Base-by-base conservation (phyloP, 345 rosid species). In the Geranium rotundifolium region DNA sequence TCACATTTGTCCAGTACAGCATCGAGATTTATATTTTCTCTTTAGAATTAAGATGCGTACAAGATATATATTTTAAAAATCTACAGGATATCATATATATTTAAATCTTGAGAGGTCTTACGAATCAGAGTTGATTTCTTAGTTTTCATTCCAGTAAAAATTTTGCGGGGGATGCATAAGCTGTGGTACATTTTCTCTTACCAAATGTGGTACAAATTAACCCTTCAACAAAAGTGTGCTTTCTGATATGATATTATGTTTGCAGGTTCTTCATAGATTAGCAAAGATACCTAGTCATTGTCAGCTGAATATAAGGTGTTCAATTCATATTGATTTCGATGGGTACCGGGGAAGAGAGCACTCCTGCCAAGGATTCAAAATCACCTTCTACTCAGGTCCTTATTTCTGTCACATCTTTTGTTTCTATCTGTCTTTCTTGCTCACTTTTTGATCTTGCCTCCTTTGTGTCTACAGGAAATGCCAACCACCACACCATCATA, bases 331-430 rank as follows among this genome's bases (percentile, higher is more conserved):
- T 12, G 15, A 46, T 75, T 60, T 54, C 41, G 30, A 87, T 84
- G 96, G 97, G 90, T 64, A 81, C 89, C 4, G 79, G 91, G 52
- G 97, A 93, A 74, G 95, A 86, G 39, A 79, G 77, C 70, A 74
- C 84, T 46, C 78, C 90, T 18, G 63, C 90, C 54, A 92, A 84
- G 72, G 73, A 89, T 71, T 77, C 96, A 58, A 90, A 90, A 69
- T 72, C 89, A 61, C 75, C 88, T 20, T 8, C 41, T 34, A 62
- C 84, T 59, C 96, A 90, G 88, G 97, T 87, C 16, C 61, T 14
- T 18, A 20, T 64, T 16, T 18, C 19, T 14, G 5, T 34, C 41
- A 5, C 0, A n/a, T 39, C 58, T 18, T 37, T 8, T 8, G 10
- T 1, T 19, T 56, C 16, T 60, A 23, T 23, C 41, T 30, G 1